Conservation (phyloP, 2,329 filamentous ascomycete genomes). For the Neurospora sp. region DNA sequence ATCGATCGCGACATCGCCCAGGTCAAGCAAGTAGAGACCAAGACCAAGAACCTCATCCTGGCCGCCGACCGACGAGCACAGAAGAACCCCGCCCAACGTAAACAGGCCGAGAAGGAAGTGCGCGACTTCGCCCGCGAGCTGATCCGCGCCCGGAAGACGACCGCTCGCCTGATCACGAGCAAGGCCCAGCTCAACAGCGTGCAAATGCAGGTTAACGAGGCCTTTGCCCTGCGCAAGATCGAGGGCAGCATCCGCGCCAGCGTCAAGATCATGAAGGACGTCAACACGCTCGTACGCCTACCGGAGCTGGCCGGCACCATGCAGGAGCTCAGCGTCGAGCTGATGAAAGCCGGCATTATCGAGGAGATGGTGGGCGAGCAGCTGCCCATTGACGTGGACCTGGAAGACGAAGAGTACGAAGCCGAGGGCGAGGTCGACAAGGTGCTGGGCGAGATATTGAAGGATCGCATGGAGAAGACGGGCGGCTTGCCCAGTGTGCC, state of each 20-base stretch:
- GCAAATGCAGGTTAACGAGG: conserved; percentile 95
- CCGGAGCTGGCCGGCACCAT: conserved; percentile 85
- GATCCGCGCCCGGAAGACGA: conserved; percentile 69
- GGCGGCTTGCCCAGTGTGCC: conserved; percentile 45
- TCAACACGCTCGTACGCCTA: conserved; percentile 74
- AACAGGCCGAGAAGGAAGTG: conserved; percentile 71
- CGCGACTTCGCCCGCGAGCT: conserved; percentile 85
- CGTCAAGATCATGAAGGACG: conserved; percentile 93
- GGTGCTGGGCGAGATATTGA: conserved; percentile 82
- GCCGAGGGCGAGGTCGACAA: conserved; percentile 79
- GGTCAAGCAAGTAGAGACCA: conserved; percentile 68
- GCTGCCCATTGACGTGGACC: conserved; percentile 63
- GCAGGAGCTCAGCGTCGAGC: conserved; percentile 74
- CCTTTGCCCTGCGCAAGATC: conserved; percentile 90
- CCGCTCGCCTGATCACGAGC: conserved; percentile 64
- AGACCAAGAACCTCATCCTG: conserved; percentile 77
- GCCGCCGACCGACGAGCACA: conserved; percentile 73
- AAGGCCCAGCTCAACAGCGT: conserved; percentile 90
- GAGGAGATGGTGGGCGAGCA: conserved; percentile 93
- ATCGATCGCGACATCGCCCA: conserved; percentile 84
- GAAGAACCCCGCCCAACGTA: conserved; percentile 65
- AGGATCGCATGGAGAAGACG: conserved; percentile 64
- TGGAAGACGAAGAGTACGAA: conserved; percentile 65
- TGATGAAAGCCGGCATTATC: conserved; percentile 92
- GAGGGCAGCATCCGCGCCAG: conserved; percentile 81